These are phyloP conservation scores for Leptographium radiaticola DNA, from an alignment of 2,329 filamentous ascomycete genomes.

Conservation along the genomic window DNA sequence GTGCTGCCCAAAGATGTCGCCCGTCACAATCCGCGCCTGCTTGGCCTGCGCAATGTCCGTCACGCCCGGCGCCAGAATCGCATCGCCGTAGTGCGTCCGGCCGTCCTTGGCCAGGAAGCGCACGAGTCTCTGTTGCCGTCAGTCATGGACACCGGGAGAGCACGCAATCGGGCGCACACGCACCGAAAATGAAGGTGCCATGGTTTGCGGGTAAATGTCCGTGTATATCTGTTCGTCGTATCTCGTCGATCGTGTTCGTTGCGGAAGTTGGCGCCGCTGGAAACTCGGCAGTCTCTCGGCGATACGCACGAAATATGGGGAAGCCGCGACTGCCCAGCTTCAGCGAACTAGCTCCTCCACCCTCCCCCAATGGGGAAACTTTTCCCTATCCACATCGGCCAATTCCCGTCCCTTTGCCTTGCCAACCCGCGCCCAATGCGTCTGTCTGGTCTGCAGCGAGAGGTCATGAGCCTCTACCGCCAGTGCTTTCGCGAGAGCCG, in stretches of 20 bases:
- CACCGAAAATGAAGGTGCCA: slow-evolving; percentile 15
- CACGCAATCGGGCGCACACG: not conserved
- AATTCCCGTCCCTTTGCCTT: not conserved
- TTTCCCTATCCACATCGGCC: not conserved
- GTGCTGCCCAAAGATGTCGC: slow-evolving; percentile 53
- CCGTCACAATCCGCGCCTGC: slow-evolving; percentile 48
- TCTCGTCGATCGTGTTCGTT: not conserved
- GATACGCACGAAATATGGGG: not conserved
- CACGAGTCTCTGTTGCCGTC: slow-evolving; percentile 45
- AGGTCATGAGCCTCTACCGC: slow-evolving; percentile 77
- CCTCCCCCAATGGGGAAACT: not conserved
- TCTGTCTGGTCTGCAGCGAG: slow-evolving; percentile 78
- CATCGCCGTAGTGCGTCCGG: slow-evolving; percentile 59
- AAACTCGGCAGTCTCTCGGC: not conserved
- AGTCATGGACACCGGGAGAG: not conserved
- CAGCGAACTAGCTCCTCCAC: not conserved
- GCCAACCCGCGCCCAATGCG: slow-evolving; percentile 24
- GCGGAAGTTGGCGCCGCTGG: not conserved
- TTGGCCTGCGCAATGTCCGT: slow-evolving; percentile 48
- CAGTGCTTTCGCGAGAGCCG: slow-evolving; percentile 70
- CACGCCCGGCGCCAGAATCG: slow-evolving; percentile 48
- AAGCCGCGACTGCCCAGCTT: no score
- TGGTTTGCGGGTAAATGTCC: not conserved
- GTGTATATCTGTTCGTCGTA: not conserved
- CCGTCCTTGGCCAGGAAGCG: slow-evolving; percentile 63